Base-by-base conservation (phyloP, 179 eudicot species). In the Dionaea muscipula region DNA sequence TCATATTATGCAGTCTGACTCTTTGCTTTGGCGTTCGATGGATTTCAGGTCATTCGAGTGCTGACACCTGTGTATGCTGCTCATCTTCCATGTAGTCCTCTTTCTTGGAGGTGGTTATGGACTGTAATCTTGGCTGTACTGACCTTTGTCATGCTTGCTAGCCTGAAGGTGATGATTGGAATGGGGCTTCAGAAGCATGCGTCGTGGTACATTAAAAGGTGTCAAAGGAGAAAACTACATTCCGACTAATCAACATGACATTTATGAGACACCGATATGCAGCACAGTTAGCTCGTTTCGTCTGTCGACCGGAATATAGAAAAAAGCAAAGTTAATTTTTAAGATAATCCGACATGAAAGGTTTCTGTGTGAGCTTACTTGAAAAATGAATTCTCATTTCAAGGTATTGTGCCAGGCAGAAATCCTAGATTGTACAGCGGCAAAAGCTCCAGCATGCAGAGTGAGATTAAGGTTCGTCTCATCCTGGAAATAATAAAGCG, bases 131-230 rank as follows among this genome's bases (percentile, higher is more conserved):
- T 86, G 58, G 68, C 63, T 25, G 62, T 71, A 35, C 62, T 83
- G 74, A 86, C 85, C 14, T 86, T 72, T 66, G 75, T 90, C 55
- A 90, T 90, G 97, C 95, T 90, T 48, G 72, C 79, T 15, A 81
- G 80, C 61, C 82, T 90, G 20, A 90, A 90, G 70, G 68, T 83
- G 56, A 72, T 86, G 94, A 53, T 90, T 7, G 81, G 95, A 37
- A 83, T 86, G 86, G 95, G 85, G 12, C 89, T 90, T 56, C 74
- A 74, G 46, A 79, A 79, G 57, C 85, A 83, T 70, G 97, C 97
- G 17, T 65, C 68, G 19, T 90, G 97, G 97, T 86, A 86, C 52
- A 40, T 89, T 37, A 74, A 73, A 40, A 64, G 95, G 57, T 86
- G 97, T 70, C 78, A 75, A 62, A 81, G 63, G 35, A 68, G 94